Base-by-base conservation (phyloP, 768 basidiomycete species). In the Suillus sp. region DNA sequence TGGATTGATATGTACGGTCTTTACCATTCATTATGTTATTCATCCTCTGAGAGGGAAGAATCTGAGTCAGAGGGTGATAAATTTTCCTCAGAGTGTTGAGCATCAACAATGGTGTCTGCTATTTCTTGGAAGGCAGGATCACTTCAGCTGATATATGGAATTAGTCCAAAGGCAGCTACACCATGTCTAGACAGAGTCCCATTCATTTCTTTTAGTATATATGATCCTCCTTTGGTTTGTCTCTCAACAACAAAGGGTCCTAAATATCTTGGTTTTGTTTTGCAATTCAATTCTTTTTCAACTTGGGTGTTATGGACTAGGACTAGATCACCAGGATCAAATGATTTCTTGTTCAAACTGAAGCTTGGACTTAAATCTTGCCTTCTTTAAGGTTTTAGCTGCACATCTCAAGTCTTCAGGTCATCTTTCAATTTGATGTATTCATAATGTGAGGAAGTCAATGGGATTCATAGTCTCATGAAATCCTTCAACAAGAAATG, bases 161-260 rank as follows among this genome's bases (percentile, higher is more conserved):
- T 27, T 14, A 60, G 47, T 50, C 59, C 30, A 35, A 60, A 71
- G n/a, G 65, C 62, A 2, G 68, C 67, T 13, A 63, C 56, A 14
- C 54, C 16, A 20, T 45, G 35, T 37, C 62, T 42, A 20, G 38
- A 32, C 13, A 67, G 14, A 5, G 66, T 63, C 2, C 70, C 69
- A 37, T 69, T 63, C 32, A 71, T 59, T 60, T 72, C 67, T 5
- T 51, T 35, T n/a, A n/a, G n/a, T n/a, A n/a, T n/a, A n/a, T n/a
- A n/a, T n/a, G n/a, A n/a, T n/a, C n/a, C n/a, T n/a, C n/a, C 59
- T 13, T 34, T 54, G 9, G 71, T 75, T 6, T 67, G 65, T 14
- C 64, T 35, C 4, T 79, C 54, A 0, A 81, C 77, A 0, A 75
- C 64, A 62, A 75, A 74, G 0, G 79, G 80, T n/a, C 80, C 80